A percentile compares a stretch with the other conserved stretches of the same genome.
These are phyloP conservation scores for Ustilago curta DNA, from an alignment of 1,284 basidiomycete genomes.

Conservation along the genomic window DNA sequence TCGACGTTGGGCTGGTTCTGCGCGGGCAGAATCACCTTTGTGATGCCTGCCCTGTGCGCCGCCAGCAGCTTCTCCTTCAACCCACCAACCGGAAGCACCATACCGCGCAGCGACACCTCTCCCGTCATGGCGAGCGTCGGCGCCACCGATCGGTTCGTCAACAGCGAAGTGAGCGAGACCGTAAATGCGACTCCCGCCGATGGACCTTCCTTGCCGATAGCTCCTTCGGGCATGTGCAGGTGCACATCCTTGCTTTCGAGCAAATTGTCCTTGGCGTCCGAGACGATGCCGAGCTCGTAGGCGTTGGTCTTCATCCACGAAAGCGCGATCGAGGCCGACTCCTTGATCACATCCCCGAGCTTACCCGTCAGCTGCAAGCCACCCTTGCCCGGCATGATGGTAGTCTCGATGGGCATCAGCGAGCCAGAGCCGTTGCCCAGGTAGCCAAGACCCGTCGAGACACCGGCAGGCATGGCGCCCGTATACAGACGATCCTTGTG, in stretches of 20 bases:
- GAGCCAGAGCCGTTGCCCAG: conserved; percentile 94
- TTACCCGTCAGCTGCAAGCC: conserved; percentile 90
- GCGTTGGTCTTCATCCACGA: conserved; percentile 94
- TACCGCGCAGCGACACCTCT: conserved; percentile 67
- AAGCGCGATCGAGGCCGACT: conserved; percentile 92
- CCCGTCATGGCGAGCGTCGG: conserved; percentile 68
- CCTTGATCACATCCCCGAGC: conserved; percentile 96
- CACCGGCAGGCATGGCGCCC: conserved; percentile 83
- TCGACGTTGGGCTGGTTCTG: conserved; percentile 68
- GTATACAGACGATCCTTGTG: conserved; percentile 94
- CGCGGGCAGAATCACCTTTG: conserved; percentile 65
- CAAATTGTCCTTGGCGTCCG: conserved; percentile 78
- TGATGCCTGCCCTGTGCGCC: conserved; percentile 65
- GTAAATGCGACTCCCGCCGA: conserved; percentile 94
- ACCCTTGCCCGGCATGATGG: conserved; percentile 67
- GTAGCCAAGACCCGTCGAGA: conserved; percentile 93
- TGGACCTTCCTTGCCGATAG: conserved; percentile 97
- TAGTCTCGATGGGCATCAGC: conserved; percentile 91
- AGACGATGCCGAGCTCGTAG: conserved; percentile 81
- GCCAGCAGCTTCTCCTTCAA: conserved; percentile 69
- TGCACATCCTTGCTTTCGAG: conserved; percentile 76
- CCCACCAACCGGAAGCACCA: conserved; percentile 68
- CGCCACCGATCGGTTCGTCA: conserved; percentile 70
- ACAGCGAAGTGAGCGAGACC: conserved; percentile 88
- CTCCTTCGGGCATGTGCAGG: conserved; percentile 74